These are phyloP conservation scores for Fusarium longipes DNA, from an alignment of 2,329 filamentous ascomycete genomes.

Conservation along the genomic window DNA sequence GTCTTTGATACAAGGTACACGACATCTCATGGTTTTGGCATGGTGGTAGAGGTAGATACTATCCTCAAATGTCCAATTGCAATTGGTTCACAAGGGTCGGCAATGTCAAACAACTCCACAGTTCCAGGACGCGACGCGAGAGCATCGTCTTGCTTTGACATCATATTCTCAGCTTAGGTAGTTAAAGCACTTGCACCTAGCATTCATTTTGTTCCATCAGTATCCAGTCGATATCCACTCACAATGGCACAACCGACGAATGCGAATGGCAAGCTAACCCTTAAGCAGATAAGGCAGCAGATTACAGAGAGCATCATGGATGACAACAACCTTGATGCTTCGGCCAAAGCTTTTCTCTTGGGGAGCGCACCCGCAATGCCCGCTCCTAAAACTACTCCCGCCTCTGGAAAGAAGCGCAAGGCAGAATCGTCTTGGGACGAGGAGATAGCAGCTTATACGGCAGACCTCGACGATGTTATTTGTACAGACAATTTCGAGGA, in stretches of 20 bases:
- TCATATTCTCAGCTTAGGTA: neutral
- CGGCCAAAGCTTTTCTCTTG: neutral
- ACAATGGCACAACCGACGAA: too few relatives aligned
- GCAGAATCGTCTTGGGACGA: slow-evolving; percentile 2
- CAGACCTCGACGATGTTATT: neutral
- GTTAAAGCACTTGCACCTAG: too few relatives aligned
- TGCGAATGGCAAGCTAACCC: too few relatives aligned
- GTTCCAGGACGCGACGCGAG: neutral
- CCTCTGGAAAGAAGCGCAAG: slow-evolving; percentile 6
- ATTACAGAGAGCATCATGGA: neutral
- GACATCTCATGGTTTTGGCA: too few relatives aligned
- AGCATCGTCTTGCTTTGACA: neutral
- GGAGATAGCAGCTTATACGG: slow-evolving; percentile 8
- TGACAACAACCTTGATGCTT: neutral
- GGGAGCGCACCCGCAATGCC: neutral
- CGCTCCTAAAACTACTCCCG: fast-evolving
- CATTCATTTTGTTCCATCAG: neutral
- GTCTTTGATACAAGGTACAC: neutral
- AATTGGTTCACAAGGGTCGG: neutral
- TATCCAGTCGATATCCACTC: neutral
- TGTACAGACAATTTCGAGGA: neutral
- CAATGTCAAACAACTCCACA: neutral
- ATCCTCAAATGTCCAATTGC: neutral
- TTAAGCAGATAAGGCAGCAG: too few relatives aligned
- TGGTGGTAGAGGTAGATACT: neutral